Conservation (phyloP, 208 protist genomes). For the Novymonas esmeraldas region DNA sequence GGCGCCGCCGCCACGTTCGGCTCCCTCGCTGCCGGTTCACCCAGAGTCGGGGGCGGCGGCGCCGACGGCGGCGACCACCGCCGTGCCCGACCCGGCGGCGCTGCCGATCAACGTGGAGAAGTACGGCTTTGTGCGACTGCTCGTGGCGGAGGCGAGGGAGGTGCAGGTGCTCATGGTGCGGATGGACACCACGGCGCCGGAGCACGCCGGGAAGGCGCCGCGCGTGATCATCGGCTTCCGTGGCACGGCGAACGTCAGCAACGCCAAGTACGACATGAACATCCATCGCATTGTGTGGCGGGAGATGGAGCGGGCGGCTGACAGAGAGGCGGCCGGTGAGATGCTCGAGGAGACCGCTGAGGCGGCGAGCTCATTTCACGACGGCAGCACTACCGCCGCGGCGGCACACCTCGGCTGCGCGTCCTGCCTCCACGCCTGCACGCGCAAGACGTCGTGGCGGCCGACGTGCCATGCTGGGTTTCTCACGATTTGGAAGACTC, state of each 20-base stretch:
- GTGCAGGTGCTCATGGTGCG: conserved; percentile 80
- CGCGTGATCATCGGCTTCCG: conserved; percentile 89
- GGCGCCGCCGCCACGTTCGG: neutral
- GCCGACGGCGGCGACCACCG: neutral
- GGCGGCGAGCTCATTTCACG: conserved; percentile 11
- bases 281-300: conserved; percentile 72
- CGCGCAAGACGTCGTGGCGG: conserved; percentile 32
- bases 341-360: neutral
- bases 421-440: conserved; percentile 30
- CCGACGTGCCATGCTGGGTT: conserved; percentile 89
- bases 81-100: conserved; percentile 4
- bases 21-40: neutral
- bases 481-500: conserved; percentile 76
- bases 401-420: conserved; percentile 32
- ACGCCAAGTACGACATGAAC: conserved; percentile 81
- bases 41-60: neutral
- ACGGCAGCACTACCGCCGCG: conserved; percentile 19
- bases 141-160: conserved; percentile 53
- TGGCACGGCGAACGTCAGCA: conserved; percentile 82
- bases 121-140: conserved; percentile 79
- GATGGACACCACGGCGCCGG: conserved; percentile 44
- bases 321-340: neutral
- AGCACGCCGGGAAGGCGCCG: conserved; percentile 64
- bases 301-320: conserved; percentile 56
- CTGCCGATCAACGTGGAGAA: conserved; percentile 74